A percentile compares a stretch with the other conserved stretches of the same genome.
Conservation (phyloP, 768 basidiomycete species). For the Mycena venus region DNA sequence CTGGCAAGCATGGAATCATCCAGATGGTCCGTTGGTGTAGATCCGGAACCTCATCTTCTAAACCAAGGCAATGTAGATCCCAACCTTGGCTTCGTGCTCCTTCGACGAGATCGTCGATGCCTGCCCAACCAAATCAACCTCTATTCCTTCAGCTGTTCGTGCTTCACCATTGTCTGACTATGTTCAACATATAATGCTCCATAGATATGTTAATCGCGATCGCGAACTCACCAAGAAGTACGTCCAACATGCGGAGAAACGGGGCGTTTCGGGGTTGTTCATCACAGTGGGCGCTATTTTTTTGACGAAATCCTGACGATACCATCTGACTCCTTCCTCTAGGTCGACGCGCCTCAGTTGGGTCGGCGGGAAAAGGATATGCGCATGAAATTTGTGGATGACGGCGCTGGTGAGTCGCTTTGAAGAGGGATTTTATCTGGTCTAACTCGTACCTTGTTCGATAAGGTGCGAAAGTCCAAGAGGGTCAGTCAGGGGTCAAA, state of each 20-base stretch:
- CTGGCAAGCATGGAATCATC: constrained; percentile 76
- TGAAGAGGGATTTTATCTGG: background rate
- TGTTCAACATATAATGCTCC: background rate
- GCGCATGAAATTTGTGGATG: constrained; percentile 94
- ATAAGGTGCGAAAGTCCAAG: constrained; percentile 59
- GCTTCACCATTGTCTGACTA: background rate
- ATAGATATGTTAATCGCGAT: constrained; percentile 93
- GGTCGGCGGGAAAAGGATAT: constrained; percentile 97
- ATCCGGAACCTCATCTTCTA: constrained; percentile 1
- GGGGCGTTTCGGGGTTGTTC: constrained; percentile 94
- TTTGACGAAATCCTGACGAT: background rate
- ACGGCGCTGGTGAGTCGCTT: constrained; percentile 52
- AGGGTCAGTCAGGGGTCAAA: constrained; percentile 72
- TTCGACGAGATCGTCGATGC: constrained; percentile 97
- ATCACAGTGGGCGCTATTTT: constrained; percentile 77
- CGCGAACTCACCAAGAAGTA: constrained; percentile 86
- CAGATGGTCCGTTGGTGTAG: constrained; percentile 56
- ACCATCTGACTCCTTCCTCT: background rate
- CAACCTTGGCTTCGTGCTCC: constrained; percentile 94
- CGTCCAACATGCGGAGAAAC: constrained; percentile 90
- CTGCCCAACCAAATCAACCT: constrained; percentile 79
- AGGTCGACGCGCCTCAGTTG: constrained; percentile 89
- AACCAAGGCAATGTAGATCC: constrained; percentile 71
- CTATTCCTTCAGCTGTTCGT: constrained; percentile 89
- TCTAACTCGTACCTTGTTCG: background rate